These are phyloP conservation scores for Scutellaria baicalensis DNA, from an alignment of 257 asterid genomes.

Conservation along the genomic window DNA sequence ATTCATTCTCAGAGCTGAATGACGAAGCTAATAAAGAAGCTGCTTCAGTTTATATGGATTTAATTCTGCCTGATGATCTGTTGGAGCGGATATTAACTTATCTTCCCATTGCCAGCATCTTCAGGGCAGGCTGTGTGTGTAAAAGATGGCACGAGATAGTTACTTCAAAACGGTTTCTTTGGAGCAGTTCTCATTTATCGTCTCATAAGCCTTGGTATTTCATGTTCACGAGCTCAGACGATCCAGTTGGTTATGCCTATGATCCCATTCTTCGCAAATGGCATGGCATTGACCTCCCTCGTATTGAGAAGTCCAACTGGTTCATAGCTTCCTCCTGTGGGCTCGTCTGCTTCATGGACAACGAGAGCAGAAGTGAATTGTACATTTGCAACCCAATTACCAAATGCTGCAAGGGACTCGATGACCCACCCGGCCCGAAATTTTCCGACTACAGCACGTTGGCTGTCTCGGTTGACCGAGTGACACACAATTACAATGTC, in stretches of 20 bases:
- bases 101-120: conserved; percentile 78
- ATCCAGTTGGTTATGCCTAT: conserved; percentile 75
- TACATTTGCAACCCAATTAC: conserved; percentile 84
- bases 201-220: conserved; percentile 90
- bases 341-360: conserved; percentile 85
- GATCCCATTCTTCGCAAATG: conserved; percentile 75
- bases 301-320: conserved; percentile 67
- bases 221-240: conserved; percentile 91
- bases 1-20: conserved; percentile 40
- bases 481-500: conserved; percentile 36
- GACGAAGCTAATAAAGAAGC: conserved; percentile 46
- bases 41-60: conserved; percentile 46
- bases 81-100: conserved; percentile 69
- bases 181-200: conserved; percentile 45
- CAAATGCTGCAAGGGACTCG: conserved; percentile 33
- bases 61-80: conserved; percentile 75
- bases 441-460: conserved; percentile 74
- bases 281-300: conserved; percentile 79
- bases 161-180: conserved; percentile 55
- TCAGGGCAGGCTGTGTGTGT: conserved; percentile 75
- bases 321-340: conserved; percentile 75
- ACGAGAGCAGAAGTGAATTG: conserved; percentile 60
- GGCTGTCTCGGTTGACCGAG: conserved; percentile 48
- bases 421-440: conserved; percentile 62
- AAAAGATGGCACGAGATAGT: conserved; percentile 85